These are phyloP conservation scores for Fusarium bulbicola DNA, from an alignment of 2,329 filamentous ascomycete genomes.

Conservation along the genomic window DNA sequence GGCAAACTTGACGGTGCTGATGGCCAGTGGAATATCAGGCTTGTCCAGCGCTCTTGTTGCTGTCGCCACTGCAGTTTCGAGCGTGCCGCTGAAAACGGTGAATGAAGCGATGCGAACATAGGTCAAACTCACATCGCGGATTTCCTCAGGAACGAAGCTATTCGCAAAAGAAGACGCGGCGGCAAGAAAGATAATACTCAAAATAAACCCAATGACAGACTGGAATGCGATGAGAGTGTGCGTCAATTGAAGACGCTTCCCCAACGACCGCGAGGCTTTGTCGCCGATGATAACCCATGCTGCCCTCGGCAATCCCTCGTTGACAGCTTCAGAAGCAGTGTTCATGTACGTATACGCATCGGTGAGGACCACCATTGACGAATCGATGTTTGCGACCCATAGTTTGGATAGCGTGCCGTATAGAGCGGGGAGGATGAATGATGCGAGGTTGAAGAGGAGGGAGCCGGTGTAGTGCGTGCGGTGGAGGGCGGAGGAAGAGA, in stretches of 20 bases:
- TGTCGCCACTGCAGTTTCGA: slow-evolving; percentile 70
- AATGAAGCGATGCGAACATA: slow-evolving; percentile 74
- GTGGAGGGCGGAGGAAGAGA: slow-evolving; percentile 8
- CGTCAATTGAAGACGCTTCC: slow-evolving; percentile 64
- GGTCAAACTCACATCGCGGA: slow-evolving; percentile 63
- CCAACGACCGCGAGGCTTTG: slow-evolving; percentile 59
- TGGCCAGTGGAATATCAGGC: slow-evolving; percentile 73
- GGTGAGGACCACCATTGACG: slow-evolving; percentile 53
- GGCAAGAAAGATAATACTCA: slow-evolving; percentile 67
- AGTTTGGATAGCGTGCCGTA: slow-evolving; percentile 74
- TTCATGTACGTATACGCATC: slow-evolving; percentile 74
- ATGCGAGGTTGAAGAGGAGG: slow-evolving; percentile 67
- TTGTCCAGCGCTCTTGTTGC: slow-evolving; percentile 73
- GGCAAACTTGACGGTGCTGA: slow-evolving; percentile 69
- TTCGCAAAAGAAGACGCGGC: slow-evolving; percentile 64
- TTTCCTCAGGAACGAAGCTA: slow-evolving; percentile 70
- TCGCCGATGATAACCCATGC: slow-evolving; percentile 76
- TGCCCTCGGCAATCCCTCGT: slow-evolving; percentile 75
- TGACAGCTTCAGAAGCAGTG: slow-evolving; percentile 72
- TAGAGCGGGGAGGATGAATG: slow-evolving; percentile 72
- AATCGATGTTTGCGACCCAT: slow-evolving; percentile 75
- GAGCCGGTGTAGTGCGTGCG: slow-evolving; percentile 60
- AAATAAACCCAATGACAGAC: slow-evolving; percentile 61
- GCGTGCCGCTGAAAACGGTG: slow-evolving; percentile 66
- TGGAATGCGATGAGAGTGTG: slow-evolving; percentile 73